These are phyloP conservation scores for Seiridium cupressi DNA, from an alignment of 2,329 filamentous ascomycete genomes.

Conservation along the genomic window DNA sequence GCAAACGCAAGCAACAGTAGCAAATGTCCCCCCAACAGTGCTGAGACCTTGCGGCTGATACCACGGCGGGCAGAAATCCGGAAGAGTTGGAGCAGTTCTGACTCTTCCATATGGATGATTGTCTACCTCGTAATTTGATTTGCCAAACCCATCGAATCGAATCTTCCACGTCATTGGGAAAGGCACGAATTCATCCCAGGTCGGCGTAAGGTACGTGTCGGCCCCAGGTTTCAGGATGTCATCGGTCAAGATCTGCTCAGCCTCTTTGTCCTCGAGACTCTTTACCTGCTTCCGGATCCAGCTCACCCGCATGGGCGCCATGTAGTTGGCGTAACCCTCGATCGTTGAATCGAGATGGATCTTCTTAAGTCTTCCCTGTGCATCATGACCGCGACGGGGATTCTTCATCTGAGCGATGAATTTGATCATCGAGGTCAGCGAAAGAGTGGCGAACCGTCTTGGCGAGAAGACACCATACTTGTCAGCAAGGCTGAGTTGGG, in stretches of 20 bases:
- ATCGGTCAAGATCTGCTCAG: background rate
- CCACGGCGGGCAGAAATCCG: constrained; percentile 1
- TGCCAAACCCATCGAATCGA: constrained; percentile 5
- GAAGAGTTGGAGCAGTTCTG: background rate
- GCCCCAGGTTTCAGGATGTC: constrained; percentile 4
- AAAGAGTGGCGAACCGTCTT: constrained; percentile 6
- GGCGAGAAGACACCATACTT: constrained; percentile 2
- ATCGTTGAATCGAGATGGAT: constrained; percentile 15
- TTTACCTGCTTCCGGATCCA: constrained; percentile 8
- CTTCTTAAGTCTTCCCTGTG: constrained; percentile 15
- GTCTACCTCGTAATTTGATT: background rate
- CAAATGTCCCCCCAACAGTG: constrained; percentile 4
- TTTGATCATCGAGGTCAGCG: constrained; percentile 15
- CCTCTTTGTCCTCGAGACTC: background rate
- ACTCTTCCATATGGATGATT: background rate
- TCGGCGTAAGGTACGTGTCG: constrained; percentile 16
- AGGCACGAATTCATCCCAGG: constrained; percentile 17
- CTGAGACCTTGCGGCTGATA: constrained; percentile 3
- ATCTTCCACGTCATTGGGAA: constrained; percentile 13
- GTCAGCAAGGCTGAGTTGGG: constrained; percentile 1
- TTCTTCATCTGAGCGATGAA: constrained; percentile 17
- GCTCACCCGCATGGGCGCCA: constrained; percentile 10
- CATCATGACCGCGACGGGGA: constrained; percentile 12
- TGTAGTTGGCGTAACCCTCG: constrained; percentile 14
- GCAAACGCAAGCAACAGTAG: background rate